Conservation (phyloP, 768 basidiomycete species). For the Filobasidium wieringae region DNA sequence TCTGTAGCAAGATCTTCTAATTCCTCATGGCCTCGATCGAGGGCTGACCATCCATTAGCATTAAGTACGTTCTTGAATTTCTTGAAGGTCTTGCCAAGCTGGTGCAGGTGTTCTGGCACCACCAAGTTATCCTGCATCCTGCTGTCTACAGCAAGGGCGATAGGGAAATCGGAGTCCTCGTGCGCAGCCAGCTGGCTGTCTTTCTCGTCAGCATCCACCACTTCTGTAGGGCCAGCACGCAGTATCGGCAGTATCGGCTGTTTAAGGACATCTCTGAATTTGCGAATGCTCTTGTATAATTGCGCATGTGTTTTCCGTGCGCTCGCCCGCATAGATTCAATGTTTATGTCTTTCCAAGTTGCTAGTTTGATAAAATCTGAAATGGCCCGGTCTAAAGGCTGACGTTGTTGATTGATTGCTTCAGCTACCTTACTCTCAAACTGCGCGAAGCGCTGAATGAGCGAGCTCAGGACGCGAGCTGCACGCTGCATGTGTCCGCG, state of each 20-base stretch:
- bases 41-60: constrained; percentile 38
- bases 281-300: constrained; percentile 76
- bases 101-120: neutral
- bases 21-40: constrained; percentile 1
- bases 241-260: constrained; percentile 47
- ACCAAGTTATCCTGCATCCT: too few species aligned
- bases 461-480: constrained; percentile 51
- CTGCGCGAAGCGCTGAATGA: constrained; percentile 54
- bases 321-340: constrained; percentile 81
- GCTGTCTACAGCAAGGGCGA: too few species aligned
- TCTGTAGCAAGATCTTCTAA: constrained; percentile 53
- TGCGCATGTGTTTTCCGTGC: constrained; percentile 82
- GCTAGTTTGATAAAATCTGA: constrained; percentile 81
- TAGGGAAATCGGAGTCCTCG: too few species aligned
- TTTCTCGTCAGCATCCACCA: too few species aligned
- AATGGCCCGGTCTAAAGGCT: constrained; percentile 63
- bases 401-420: constrained; percentile 50
- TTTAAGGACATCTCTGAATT: constrained; percentile 79
- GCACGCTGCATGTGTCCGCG: constrained; percentile 39
- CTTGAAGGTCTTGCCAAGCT: neutral
- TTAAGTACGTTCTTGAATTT: neutral
- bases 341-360: constrained; percentile 96
- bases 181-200: too few species aligned
- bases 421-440: constrained; percentile 46
- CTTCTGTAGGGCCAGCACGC: neutral